phyloP scores from a whole-genome alignment of 495 filamentous ascomycete genomes.

The Hypoxylon intermedium region DNA sequence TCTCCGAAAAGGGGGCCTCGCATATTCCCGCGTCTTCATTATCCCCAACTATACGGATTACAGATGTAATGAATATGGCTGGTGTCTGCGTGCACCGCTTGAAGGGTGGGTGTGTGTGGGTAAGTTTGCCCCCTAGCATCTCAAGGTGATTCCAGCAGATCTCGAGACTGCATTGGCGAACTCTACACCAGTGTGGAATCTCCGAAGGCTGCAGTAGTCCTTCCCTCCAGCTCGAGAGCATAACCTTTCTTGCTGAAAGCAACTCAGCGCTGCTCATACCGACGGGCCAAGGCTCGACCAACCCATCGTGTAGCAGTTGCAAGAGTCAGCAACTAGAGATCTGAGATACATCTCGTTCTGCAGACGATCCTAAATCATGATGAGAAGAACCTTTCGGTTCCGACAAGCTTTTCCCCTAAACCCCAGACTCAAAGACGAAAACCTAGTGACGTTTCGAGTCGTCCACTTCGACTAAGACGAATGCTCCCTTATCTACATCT shows the following conservation, averaged over 20 bases:
- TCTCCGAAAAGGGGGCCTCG: no score
- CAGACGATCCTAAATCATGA: slow-evolving; percentile 1
- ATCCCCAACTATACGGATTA: no score
- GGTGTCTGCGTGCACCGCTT: not conserved
- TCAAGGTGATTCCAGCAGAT: slow-evolving; percentile 4
- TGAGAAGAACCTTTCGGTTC: slow-evolving; percentile 9
- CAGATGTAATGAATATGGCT: no score
- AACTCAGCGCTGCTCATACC: not conserved
- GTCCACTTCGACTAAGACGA: not conserved
- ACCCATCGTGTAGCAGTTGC: slow-evolving; percentile 7
- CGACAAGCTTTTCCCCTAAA: slow-evolving; percentile 29
- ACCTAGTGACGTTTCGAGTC: slow-evolving; percentile 27
- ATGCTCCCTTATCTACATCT: slow-evolving; percentile 6
- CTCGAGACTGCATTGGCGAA: slow-evolving; percentile 1
- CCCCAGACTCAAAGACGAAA: slow-evolving; percentile 12
- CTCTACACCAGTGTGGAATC: slow-evolving; percentile 9
- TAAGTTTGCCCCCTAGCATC: not conserved
- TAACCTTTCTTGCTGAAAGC: slow-evolving; percentile 7
- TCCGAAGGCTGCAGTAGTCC: slow-evolving; percentile 3
- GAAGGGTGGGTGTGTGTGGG: not conserved
- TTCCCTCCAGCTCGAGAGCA: not conserved
- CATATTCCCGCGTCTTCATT: no score
- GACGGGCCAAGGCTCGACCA: not conserved
- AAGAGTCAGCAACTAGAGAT: slow-evolving; percentile 5
- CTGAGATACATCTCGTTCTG: slow-evolving; percentile 9